Evolutionary conservation across 2,329 filamentous ascomycete genomes (phyloP).

Genomic region (Trichoderma simmonsii): DNA sequence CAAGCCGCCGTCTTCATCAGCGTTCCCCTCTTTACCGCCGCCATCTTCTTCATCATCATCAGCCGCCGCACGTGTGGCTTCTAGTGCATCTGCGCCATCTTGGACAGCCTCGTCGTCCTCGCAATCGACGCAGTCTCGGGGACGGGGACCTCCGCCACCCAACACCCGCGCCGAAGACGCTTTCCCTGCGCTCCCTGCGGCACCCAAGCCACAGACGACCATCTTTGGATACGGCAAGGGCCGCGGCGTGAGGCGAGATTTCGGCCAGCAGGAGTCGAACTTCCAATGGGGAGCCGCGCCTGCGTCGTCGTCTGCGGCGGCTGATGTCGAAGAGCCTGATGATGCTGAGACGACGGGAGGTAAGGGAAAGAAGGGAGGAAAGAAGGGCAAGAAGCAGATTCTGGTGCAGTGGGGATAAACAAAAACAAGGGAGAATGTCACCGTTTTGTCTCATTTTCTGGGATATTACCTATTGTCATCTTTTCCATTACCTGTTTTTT

Average conservation of each 20-base stretch:
- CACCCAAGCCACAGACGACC: constrained; percentile 64
- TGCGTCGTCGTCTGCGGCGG: constrained; percentile 23
- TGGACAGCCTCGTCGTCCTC: constrained; percentile 35
- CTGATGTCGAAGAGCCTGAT: constrained; percentile 28
- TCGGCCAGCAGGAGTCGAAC: constrained; percentile 46
- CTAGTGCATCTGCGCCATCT: constrained; percentile 28
- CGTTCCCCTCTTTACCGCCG: constrained; percentile 45
- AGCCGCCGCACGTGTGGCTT: constrained; percentile 20
- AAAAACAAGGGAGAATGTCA: background rate
- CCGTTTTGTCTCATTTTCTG: background rate
- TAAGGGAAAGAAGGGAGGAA: constrained; percentile 56
- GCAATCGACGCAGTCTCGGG: constrained; percentile 36
- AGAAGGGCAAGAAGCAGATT: constrained; percentile 60
- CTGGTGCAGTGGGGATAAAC: constrained; percentile 57
- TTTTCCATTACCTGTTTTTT: background rate
- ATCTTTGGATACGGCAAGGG: constrained; percentile 60
- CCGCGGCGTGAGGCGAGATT: constrained; percentile 52
- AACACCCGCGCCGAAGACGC: constrained; percentile 50
- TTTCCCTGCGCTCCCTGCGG: constrained; percentile 80
- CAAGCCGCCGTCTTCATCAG: constrained; percentile 30
- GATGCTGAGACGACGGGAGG: constrained; percentile 29
- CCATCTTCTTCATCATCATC: constrained; percentile 24
- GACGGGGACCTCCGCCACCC: constrained; percentile 5
- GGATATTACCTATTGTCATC: background rate
- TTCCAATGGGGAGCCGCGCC: constrained; percentile 47